Evolutionary conservation across 768 basidiomycete genomes (phyloP), one percentile per base, ranked within the genome.

Genomic region (Cystofilobasidium bisporidii): DNA sequence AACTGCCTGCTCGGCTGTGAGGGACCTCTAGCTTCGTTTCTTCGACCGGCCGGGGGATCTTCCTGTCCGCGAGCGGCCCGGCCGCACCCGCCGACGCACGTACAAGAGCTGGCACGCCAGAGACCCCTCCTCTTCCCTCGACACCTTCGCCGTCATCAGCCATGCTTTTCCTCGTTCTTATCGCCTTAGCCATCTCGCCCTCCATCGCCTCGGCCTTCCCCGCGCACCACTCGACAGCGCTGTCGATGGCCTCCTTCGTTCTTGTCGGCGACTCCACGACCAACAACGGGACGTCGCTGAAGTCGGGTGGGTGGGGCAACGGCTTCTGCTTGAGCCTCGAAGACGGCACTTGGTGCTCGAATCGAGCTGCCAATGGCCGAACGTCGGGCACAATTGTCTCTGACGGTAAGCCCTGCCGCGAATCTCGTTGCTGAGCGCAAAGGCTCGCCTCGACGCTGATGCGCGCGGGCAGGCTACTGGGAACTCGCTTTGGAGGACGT

Each of bases 261-360:
- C 28, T 63, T 5, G 61, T 63, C 9, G 61, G 61, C 9, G 61
- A 63, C 30, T 48, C 45, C 1, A 63, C 61, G 1, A 63, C 61
- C 14, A 50, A 48, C 32, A 63, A 63, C 45, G 45, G 45, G 4
- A 63, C 61, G 17, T 36, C 61, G 17, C 45, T 36, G 24, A 63
- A 63, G 15, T 33, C 41, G 14, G 61, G 61, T 20, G 61, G 61
- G 15, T 63, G 61, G 61, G n/a, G n/a, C 18, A 48, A 50, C 32
- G 61, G 61, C 6, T 63, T 63, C 61, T 63, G 61, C 30, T 28
- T 30, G 10, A 48, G 45, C 28, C 30, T 63, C 28, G 43, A 63
- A n/a, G 30, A 28, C 1, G 61, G 47, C n/a, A 63, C 61, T 1
- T 48, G 45, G 32, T 63, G 61, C 45, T 63, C 61, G 30, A 63